Percentiles rank a stretch among this genome's conserved stretches.
phyloP scores from a whole-genome alignment of 345 rosid genomes.

The Linum lewisii region DNA sequence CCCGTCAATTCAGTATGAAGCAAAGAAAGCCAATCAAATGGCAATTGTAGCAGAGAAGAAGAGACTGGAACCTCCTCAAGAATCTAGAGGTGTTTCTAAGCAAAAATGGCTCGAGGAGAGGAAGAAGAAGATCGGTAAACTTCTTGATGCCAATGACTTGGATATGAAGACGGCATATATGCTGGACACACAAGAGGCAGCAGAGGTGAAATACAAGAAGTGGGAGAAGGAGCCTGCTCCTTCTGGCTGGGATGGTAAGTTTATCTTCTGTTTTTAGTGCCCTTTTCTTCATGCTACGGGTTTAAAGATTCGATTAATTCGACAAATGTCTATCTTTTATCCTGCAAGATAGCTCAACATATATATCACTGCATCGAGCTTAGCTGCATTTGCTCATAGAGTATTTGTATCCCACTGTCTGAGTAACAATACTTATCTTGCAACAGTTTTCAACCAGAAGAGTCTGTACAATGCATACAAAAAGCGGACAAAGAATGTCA shows the following conservation, averaged over 20 bases:
- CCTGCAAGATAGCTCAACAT: not conserved
- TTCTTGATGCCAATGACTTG: conserved; percentile 86
- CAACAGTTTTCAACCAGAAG: conserved; percentile 84
- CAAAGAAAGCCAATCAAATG: conserved; percentile 80
- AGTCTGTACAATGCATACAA: conserved; percentile 79
- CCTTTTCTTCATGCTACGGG: not conserved
- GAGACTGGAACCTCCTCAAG: conserved; percentile 75
- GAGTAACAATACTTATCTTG: not conserved
- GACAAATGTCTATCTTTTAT: not conserved
- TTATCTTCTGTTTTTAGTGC: not conserved
- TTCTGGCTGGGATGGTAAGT: conserved; percentile 90
- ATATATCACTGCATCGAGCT: not conserved
- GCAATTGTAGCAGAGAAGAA: conserved; percentile 88
- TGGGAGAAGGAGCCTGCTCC: conserved; percentile 98
- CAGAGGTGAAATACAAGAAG: conserved; percentile 83
- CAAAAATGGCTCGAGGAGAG: conserved; percentile 90
- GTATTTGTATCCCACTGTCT: too few species aligned
- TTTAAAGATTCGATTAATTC: not conserved
- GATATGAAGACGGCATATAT: conserved; percentile 72
- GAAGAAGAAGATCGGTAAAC: conserved; percentile 81
- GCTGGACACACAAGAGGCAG: conserved; percentile 89
- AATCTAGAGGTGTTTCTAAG: conserved; percentile 82
- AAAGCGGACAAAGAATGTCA: conserved; percentile 67
- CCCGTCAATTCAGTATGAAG: conserved; percentile 43
- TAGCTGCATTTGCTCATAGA: not conserved